Percentiles rank a stretch among this genome's conserved stretches.
Evolutionary conservation across 768 basidiomycete genomes (phyloP).

Genomic region (Daedalea quercina): DNA sequence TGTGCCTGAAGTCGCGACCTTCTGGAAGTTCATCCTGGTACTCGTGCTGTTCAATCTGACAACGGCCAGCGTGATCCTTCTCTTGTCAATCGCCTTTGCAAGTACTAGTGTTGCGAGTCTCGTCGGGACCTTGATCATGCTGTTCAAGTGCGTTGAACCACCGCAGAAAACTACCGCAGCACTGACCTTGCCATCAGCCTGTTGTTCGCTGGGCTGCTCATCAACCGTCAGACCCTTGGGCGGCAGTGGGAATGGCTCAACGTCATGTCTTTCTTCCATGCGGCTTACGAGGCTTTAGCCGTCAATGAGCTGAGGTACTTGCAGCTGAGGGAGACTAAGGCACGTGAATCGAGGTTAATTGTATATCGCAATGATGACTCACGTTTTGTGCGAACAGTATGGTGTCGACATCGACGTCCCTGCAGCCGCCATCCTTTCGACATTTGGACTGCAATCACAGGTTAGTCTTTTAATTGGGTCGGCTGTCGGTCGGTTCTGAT

Average conservation of each 20-base stretch:
- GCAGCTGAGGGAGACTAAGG: constrained; percentile 86
- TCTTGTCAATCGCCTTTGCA: constrained; percentile 84
- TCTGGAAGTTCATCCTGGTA: constrained; percentile 98
- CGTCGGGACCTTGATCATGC: constrained; percentile 92
- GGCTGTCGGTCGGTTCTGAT: constrained; percentile 3
- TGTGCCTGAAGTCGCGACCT: constrained; percentile 80
- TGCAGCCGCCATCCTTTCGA: constrained; percentile 89
- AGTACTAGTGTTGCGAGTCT: constrained; percentile 87
- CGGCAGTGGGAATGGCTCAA: constrained; percentile 78
- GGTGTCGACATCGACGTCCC: constrained; percentile 96
- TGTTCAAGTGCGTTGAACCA: constrained; percentile 79
- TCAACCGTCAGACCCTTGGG: constrained; percentile 85
- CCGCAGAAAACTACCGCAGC: not conserved
- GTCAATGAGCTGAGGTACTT: constrained; percentile 96
- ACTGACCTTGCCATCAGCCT: constrained; percentile 43
- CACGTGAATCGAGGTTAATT: constrained; percentile 27
- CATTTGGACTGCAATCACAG: constrained; percentile 89
- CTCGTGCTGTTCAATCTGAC: constrained; percentile 96
- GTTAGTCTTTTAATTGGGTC: constrained; percentile 24
- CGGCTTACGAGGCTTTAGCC: constrained; percentile 94
- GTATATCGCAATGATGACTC: not conserved
- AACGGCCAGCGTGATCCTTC: constrained; percentile 85
- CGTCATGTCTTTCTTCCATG: constrained; percentile 96
- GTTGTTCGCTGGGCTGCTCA: constrained; percentile 90
- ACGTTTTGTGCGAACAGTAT: constrained; percentile 47